Evolutionary conservation across 495 filamentous ascomycete genomes (phyloP), one percentile per base, ranked within the genome.

Genomic region (Talaromyces stipitatus): DNA sequence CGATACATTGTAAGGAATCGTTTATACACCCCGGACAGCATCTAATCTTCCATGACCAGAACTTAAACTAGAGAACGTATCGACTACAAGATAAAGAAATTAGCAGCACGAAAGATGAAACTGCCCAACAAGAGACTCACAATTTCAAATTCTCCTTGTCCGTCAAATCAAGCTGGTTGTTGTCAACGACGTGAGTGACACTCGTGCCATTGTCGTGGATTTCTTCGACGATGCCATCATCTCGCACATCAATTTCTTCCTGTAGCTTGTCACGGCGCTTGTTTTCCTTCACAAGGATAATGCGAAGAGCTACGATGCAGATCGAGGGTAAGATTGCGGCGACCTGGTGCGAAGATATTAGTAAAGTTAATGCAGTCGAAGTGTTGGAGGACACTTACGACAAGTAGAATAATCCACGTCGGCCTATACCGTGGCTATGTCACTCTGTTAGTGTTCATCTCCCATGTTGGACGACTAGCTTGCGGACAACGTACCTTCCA

Each of bases 371-470:
- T 53, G 29, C 5, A 22, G 3, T 36, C n/a, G n/a, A n/a, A 6
- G 23, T 6, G 14, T 14, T 33, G 27, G n/a, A 50, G 2, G 48
- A n/a, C 50, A 63, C 65, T 47, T 68, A 68, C 61, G 36, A 71
- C 65, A 23, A 76, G 63, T n/a, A 76, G 61, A 12, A 76, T 72
- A 54, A 63, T 64, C 72, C 72, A 74, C 1, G 71, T 70, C 1
- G 69, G 66, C 29, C 60, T 64, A 46, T 76, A 74, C 2, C 69
- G 64, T 45, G 73, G 72, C 62, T 67, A 24, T 6, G 22, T 16
- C 23, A 16, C 29, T 14, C 43, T 11, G 28, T 51, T 2, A 57
- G 29, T 33, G 33, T 8, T 24, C 36, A 8, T 5, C 24, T 26
- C 9, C 18, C 11, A 41, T 4, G 22, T 3, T 16, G 10, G 1